These are phyloP conservation scores for Cerioporus squamosus DNA, from an alignment of 1,284 basidiomycete genomes.

Conservation along the genomic window DNA sequence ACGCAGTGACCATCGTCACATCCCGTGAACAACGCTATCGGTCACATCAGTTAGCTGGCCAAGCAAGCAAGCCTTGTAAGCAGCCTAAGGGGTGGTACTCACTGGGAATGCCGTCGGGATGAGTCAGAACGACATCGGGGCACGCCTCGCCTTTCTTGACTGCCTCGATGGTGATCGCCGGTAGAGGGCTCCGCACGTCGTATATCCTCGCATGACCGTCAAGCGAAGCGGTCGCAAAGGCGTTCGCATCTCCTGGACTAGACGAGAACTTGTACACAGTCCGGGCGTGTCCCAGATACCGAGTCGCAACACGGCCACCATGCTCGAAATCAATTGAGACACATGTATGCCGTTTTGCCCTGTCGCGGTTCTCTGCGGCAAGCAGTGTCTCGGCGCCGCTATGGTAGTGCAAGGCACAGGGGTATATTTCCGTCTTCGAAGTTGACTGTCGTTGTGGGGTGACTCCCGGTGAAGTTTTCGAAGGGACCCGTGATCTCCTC, in stretches of 20 bases:
- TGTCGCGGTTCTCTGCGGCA: constrained; percentile 10
- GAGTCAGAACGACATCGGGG: constrained; percentile 20
- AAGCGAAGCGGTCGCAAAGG: constrained; percentile 39
- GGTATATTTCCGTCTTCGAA: constrained; percentile 29
- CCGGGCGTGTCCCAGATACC: constrained; percentile 45
- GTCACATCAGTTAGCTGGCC: too few species aligned
- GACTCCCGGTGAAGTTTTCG: too few species aligned
- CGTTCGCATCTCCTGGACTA: constrained; percentile 38
- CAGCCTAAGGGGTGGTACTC: not conserved
- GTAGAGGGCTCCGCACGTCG: constrained; percentile 37
- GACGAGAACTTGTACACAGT: constrained; percentile 31
- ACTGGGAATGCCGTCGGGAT: constrained; percentile 32
- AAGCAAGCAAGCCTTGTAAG: too few species aligned
- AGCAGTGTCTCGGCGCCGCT: constrained; percentile 29
- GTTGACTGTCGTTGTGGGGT: constrained; percentile 17
- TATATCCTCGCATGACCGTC: constrained; percentile 45
- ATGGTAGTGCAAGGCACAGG: constrained; percentile 37
- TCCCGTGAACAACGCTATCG: constrained; percentile 37
- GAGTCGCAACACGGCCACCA: constrained; percentile 27
- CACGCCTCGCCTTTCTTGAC: constrained; percentile 16
- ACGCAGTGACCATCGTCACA: constrained; percentile 29
- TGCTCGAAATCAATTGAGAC: constrained; percentile 37
- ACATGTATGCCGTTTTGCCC: constrained; percentile 25
- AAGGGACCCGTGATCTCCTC: too few species aligned
- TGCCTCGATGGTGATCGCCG: constrained; percentile 29